Conservation (phyloP, 2,329 filamentous ascomycete genomes). For the Claviceps paspali region DNA sequence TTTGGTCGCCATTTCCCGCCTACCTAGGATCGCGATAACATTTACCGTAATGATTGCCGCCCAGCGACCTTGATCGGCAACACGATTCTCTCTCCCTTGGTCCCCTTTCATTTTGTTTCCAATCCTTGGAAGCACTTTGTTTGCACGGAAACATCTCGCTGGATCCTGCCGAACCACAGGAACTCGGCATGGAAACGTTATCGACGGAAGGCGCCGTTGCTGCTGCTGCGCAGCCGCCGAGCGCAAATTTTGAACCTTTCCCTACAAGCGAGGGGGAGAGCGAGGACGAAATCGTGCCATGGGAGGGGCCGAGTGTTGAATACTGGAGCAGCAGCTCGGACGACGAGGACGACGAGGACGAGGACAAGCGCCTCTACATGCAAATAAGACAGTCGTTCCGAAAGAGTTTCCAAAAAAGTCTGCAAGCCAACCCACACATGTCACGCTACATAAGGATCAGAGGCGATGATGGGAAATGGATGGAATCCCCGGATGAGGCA, state of each 20-base stretch:
- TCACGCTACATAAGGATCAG: neutral
- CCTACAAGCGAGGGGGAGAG: neutral
- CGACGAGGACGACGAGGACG: neutral
- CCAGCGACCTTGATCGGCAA: too few species aligned
- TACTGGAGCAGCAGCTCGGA: conserved; percentile 2
- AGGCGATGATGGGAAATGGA: neutral
- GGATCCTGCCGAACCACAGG: neutral
- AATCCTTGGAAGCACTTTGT: too few species aligned
- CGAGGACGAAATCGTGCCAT: neutral
- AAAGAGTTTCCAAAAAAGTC: too few species aligned
- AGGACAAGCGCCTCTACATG: too few species aligned
- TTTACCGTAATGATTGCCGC: too few species aligned
- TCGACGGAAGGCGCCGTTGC: neutral
- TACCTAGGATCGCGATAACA: too few species aligned
- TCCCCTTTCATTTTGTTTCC: too few species aligned
- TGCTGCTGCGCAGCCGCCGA: neutral
- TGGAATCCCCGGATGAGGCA: neutral
- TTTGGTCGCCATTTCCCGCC: too few species aligned
- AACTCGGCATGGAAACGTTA: neutral
- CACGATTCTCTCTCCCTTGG: too few species aligned
- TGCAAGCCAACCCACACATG: neutral
- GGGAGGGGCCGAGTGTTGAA: neutral
- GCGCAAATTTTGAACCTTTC: neutral
- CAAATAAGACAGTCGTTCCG: neutral
- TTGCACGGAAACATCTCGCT: too few species aligned